Base-by-base conservation (phyloP, 1,284 basidiomycete genomes). In the Ganoderma lucidum region DNA sequence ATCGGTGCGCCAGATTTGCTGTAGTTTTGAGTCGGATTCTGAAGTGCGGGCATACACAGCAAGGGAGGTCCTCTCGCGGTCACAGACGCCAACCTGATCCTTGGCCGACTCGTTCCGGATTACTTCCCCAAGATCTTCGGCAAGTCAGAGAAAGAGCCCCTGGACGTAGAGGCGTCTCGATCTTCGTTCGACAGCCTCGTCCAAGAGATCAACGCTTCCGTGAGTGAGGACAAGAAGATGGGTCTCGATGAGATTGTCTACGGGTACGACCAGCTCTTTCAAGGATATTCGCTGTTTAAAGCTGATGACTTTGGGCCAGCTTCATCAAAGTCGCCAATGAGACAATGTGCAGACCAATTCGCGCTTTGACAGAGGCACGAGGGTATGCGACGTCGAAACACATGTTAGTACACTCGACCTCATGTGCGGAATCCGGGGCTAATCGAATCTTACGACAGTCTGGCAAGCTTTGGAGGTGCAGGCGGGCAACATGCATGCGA, bases 241-340 rank as follows among this genome's bases (percentile, higher is more conserved):
- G 84, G 83, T 12, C 79, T 97, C 39, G 97, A 98, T 77, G 94
- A 98, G 79, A 90, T 98, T 42, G 92, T 96, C 10, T 96, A 95
- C 74, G 96, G 93, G 90, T 94, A 64, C 23, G 88, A 81, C 10
- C 28, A 28, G 23, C 2, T 12, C 14, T 2, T 42, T 42, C 2
- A 3, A 23, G 23, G 6, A 19, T 2, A 17, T 9, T 2, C 41
- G 10, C 6, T 17, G 6, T 17, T 55, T n/a, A 1, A 17, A 3
- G 10, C 17, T 35, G 28, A 37, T 19, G 3, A 15, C 30, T 5
- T 9, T 30, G 58, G n/a, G 6, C 10, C 23, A 70, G 68, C 6
- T 97, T 96, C 79, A 93, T 97, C 83, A 95, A 95, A 76, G 93
- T 96, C n/a, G 95, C 95, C 14, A 96, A 96, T 72, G 95, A 96